Base-by-base conservation (phyloP, 1,139 yeast genomes). In the Arxiozyma bovina region DNA sequence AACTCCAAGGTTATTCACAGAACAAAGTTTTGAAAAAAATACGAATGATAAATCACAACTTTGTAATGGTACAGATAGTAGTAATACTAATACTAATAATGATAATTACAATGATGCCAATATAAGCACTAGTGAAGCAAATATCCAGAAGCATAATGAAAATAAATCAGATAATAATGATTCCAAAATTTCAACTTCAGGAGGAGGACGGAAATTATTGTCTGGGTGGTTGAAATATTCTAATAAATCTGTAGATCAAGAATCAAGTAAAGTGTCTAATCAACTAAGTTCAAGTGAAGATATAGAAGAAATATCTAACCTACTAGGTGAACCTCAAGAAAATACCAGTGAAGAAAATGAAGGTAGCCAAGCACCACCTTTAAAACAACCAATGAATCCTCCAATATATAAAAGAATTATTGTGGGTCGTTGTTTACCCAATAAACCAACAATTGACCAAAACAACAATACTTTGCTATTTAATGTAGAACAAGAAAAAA, bases 401-500 rank as follows among this genome's bases (percentile, higher is more conserved):
- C 22, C 30, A 21, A 51, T 34, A 42, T 47, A 38, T 27, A 51
- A 51, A 21, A 46, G 46, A 45, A 42, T 52, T 8, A 44, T 52
- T 48, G 51, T 52, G 12, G 54, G 54, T 9, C 48, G 54, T 42
- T 8, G 45, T 18, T 40, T 48, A 18, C 46, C 49, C 18, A 20
- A 22, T 17, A 43, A 7, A 15, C 18, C 30, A 15, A n/a, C n/a
- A 15, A 42, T 8, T 3, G 22, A 15, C 23, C 22, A 21, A 21
- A 43, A 23, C 40, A 34, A 8, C n/a, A 34, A 22, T 22, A 30
- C 38, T 15, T 34, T 34, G 21, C 17, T 46, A 15, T n/a, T 21
- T 5, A 22, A 45, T 8, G 4, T 18, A 11, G 20, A 22, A 18
- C 23, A 1, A 18, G 42, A 45, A 7, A 40, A 34, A 18, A 11